Conservation (phyloP, 2,329 filamentous ascomycete genomes). For the Mycosphaerelloides madeirae region DNA sequence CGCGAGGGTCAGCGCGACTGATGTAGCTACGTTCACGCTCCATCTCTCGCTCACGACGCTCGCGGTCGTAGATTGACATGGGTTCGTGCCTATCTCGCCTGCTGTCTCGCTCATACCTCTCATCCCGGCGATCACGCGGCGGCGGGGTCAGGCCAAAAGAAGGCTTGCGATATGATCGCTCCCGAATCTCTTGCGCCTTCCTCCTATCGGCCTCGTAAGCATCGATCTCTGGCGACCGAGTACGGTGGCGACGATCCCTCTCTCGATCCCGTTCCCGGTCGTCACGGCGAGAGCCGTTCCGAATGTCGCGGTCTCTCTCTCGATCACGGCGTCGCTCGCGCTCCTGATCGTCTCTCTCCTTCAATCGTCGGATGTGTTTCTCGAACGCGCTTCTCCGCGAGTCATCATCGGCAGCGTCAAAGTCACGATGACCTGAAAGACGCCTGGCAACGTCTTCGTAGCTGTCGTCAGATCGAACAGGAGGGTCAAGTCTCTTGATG, state of each 20-base stretch:
- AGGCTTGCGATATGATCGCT: slow-evolving; percentile 84
- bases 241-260: slow-evolving; percentile 41
- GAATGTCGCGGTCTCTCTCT: slow-evolving; percentile 53
- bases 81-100: slow-evolving; percentile 33
- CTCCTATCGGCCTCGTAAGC: slow-evolving; percentile 92
- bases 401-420: slow-evolving; percentile 80
- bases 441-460: slow-evolving; percentile 84
- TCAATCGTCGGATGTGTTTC: slow-evolving; percentile 83
- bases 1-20: slow-evolving; percentile 71
- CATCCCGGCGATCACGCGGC: slow-evolving; percentile 29
- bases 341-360: slow-evolving; percentile 60
- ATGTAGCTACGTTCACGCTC: slow-evolving; percentile 86
- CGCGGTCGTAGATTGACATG: slow-evolving; percentile 68
- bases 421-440: slow-evolving; percentile 77
- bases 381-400: slow-evolving; percentile 80
- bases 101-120: slow-evolving; percentile 23
- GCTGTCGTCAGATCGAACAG: slow-evolving; percentile 69
- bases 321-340: slow-evolving; percentile 29
- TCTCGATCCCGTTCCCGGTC: slow-evolving; percentile 34
- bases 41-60: slow-evolving; percentile 80
- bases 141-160: slow-evolving; percentile 34
- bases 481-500: slow-evolving; percentile 86
- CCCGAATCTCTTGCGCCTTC: slow-evolving; percentile 88
- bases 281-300: slow-evolving; percentile 39
- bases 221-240: slow-evolving; percentile 80